A percentile compares a stretch with the other conserved stretches of the same genome.
These are phyloP conservation scores for Alternaria viburni DNA, from an alignment of 2,329 filamentous ascomycete species.

Conservation along the genomic window DNA sequence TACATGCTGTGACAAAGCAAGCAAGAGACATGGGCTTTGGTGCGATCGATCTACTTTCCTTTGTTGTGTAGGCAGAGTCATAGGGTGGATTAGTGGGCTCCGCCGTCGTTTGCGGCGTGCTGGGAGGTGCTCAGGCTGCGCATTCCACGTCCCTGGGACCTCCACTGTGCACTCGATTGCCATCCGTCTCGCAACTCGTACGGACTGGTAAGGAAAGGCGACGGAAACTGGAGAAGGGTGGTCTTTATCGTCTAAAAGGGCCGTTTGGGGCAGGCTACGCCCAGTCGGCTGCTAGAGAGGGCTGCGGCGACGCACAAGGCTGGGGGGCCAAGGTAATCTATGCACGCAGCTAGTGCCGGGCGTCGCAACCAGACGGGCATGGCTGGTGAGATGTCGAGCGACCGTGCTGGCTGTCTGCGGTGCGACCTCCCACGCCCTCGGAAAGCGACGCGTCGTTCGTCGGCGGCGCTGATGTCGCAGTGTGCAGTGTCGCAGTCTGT, in stretches of 20 bases:
- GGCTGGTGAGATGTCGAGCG: slow-evolving; percentile 10
- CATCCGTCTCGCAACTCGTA: background rate
- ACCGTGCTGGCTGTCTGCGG: slow-evolving; percentile 10
- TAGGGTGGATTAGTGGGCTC: slow-evolving; percentile 25
- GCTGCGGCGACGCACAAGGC: slow-evolving; percentile 5
- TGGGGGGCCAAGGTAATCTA: slow-evolving; percentile 11
- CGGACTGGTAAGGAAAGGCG: background rate
- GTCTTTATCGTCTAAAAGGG: background rate
- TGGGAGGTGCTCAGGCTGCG: background rate
- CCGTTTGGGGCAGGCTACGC: background rate
- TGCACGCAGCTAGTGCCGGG: slow-evolving; percentile 20
- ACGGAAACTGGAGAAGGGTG: background rate
- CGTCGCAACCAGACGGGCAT: slow-evolving; percentile 10
- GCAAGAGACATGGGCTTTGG: background rate
- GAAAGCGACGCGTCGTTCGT: background rate
- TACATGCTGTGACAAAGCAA: slow-evolving; percentile 6
- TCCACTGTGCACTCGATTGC: background rate
- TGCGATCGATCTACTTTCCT: slow-evolving; percentile 18
- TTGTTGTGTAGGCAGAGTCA: slow-evolving; percentile 24
- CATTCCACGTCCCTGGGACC: background rate
- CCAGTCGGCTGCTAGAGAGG: background rate
- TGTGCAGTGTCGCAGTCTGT: background rate
- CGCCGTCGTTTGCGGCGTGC: slow-evolving; percentile 25
- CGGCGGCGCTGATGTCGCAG: background rate
- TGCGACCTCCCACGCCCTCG: slow-evolving; percentile 5